Evolutionary conservation across 805 yeast species (phyloP), one percentile per base, ranked within the genome.

Genomic region (Hanseniaspora taiwanica): DNA sequence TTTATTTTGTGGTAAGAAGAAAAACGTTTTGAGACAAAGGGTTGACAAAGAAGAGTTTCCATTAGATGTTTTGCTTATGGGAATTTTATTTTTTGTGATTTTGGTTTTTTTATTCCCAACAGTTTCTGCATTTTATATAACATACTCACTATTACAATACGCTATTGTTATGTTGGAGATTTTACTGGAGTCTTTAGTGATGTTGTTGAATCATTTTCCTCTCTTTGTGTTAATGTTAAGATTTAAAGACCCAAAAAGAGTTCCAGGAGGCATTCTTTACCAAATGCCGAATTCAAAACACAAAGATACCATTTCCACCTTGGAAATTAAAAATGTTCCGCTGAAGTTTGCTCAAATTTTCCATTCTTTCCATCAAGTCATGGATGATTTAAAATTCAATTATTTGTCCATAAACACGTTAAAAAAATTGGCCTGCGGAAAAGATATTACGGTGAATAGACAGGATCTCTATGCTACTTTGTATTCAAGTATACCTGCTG

Each of bases 1-100:
- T 47, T 64, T 93, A 34, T 89, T 91, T 50, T 70, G 89, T 42
- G 99, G 99, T 1, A 81, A 81, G 58, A 86, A 87, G 58, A 79
- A 76, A 48, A 91, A 91, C 53, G 76, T 80, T 3, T 62, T 91
- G 51, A 71, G 97, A 48, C 69, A 82, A 41, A 76, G 98, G 64
- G 76, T 86, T 24, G 99, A 91, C 56, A 75, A 78, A 20, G 76
- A 86, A 46, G 74, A 80, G 54, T 89, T 82, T 56, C 89, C 82
- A 44, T 63, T 89, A 19, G 96, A 87, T 55, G 94, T 87, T 52
- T 65, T 89, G 42, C 63, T 93, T 37, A 62, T 89, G 54, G 98
- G 98, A 0, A 91, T 96, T 2, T 68, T 91, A 42, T 59, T 89
- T 14, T 91, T 91, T 59, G 84, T 89, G 37, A 74, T 87, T 13